Percentiles rank a stretch among this genome's conserved stretches.
phyloP scores from a whole-genome alignment of 2,329 filamentous ascomycete genomes.

The Cytospora chrysosperma region DNA sequence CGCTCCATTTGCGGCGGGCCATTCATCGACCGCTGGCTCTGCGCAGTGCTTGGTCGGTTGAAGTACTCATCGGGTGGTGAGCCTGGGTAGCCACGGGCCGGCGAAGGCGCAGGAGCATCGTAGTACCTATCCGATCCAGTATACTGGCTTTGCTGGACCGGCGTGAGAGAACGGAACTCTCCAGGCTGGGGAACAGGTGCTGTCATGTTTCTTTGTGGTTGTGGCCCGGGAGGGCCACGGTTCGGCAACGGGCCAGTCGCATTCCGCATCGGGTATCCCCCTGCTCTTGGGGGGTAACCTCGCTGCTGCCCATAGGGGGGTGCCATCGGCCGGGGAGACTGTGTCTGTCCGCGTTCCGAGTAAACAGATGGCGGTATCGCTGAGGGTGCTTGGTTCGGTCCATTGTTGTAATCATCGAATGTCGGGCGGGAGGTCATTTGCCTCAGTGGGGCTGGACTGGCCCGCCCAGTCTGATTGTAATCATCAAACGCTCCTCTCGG shows the following conservation, averaged over 20 bases:
- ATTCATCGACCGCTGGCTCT: constrained; percentile 21
- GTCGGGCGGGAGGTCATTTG: constrained; percentile 13
- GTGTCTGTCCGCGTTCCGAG: background rate
- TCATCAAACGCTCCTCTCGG: constrained; percentile 23
- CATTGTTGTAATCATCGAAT: constrained; percentile 29
- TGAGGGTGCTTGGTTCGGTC: constrained; percentile 35
- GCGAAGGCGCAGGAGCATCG: background rate
- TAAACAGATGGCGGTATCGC: constrained; percentile 25
- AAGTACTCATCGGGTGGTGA: constrained; percentile 14
- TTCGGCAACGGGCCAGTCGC: constrained; percentile 32
- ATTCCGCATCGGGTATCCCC: constrained; percentile 29
- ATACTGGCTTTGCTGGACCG: constrained; percentile 8
- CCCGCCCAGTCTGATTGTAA: constrained; percentile 14
- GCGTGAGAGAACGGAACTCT: background rate
- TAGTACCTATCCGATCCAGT: constrained; percentile 1
- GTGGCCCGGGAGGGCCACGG: constrained; percentile 26
- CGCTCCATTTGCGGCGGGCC: background rate
- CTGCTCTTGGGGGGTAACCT: constrained; percentile 8
- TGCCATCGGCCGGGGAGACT: constrained; percentile 20
- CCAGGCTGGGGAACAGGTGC: background rate
- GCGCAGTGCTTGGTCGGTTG: constrained; percentile 22
- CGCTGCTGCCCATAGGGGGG: constrained; percentile 10
- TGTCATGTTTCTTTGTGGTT: constrained; percentile 26
- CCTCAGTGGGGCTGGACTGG: constrained; percentile 18
- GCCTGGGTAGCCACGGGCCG: constrained; percentile 8